A percentile compares a stretch with the other conserved stretches of the same genome.
phyloP scores from a whole-genome alignment of 768 basidiomycete species.

The Mrakia gelida region DNA sequence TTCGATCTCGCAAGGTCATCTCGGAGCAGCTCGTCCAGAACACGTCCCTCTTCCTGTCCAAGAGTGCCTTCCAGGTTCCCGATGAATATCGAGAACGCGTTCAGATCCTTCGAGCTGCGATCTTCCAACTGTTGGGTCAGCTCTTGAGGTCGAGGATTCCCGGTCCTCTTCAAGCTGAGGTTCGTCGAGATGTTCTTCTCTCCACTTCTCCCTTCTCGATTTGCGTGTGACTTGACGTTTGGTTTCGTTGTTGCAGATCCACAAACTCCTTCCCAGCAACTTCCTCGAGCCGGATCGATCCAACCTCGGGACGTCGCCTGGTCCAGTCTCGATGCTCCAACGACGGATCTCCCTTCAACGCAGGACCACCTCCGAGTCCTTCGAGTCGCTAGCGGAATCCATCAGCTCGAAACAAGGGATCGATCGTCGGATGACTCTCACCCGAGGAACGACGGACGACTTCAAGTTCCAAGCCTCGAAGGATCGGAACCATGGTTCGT shows the following conservation, averaged over 20 bases:
- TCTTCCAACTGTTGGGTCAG: neutral
- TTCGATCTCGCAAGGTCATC: conserved; percentile 14
- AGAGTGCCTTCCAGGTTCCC: neutral
- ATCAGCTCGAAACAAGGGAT: conserved; percentile 35
- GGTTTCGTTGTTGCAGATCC: neutral
- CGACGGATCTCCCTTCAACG: conserved; percentile 27
- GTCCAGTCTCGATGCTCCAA: conserved; percentile 21
- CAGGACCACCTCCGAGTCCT: neutral
- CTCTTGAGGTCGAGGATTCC: conserved; percentile 8
- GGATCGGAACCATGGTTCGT: conserved; percentile 45
- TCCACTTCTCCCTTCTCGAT: neutral
- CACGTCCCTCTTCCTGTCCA: conserved; percentile 10
- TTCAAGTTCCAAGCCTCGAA: conserved; percentile 41
- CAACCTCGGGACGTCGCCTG: conserved; percentile 1
- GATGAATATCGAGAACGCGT: neutral
- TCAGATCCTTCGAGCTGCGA: conserved; percentile 8
- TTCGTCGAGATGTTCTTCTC: neutral
- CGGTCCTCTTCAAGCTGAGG: conserved; percentile 16
- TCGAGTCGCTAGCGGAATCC: conserved; percentile 26
- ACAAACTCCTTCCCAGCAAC: conserved; percentile 7
- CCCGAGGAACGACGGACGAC: conserved; percentile 41
- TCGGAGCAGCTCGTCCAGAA: conserved; percentile 21
- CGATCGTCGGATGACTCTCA: conserved; percentile 40
- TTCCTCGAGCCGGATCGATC: conserved; percentile 16
- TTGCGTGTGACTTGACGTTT: neutral